Percentiles rank a stretch among this genome's conserved stretches.
These are phyloP conservation scores for Salix udensis DNA, from an alignment of 345 rosid genomes.

Conservation along the genomic window DNA sequence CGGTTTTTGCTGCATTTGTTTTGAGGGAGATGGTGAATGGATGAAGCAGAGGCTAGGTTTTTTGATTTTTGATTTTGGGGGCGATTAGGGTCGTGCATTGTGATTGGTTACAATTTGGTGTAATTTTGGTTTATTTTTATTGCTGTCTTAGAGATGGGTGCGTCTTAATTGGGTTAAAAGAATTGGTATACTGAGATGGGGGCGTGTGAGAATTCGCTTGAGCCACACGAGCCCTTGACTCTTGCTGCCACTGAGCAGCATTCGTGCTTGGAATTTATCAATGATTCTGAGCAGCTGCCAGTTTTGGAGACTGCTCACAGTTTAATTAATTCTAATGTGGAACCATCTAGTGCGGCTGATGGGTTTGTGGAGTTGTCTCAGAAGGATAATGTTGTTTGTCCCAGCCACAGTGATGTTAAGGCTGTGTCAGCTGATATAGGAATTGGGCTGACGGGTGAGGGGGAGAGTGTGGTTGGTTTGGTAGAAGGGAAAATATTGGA, in stretches of 20 bases:
- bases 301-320: slow-evolving; percentile 12
- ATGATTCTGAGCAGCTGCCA: slow-evolving; percentile 14
- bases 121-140: not conserved
- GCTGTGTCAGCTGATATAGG: not conserved
- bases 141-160: slow-evolving; percentile 2
- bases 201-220: slow-evolving; percentile 24
- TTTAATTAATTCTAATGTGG: slow-evolving; percentile 25
- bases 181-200: slow-evolving; percentile 22
- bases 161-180: slow-evolving; percentile 16
- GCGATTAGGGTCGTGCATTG: slow-evolving; percentile 34
- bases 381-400: slow-evolving; percentile 17
- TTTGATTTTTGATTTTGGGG: slow-evolving; percentile 15
- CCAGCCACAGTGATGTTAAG: slow-evolving; percentile 10
- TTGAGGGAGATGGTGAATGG: not conserved
- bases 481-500: slow-evolving; percentile 3
- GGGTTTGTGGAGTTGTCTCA: slow-evolving; percentile 12
- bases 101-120: slow-evolving; percentile 13
- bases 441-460: slow-evolving; percentile 1
- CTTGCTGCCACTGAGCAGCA: slow-evolving; percentile 22
- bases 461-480: slow-evolving; percentile 8
- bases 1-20: not conserved
- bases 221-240: slow-evolving; percentile 10
- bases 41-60: slow-evolving; percentile 7
- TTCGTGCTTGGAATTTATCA: slow-evolving; percentile 17
- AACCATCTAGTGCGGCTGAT: slow-evolving; percentile 17